Evolutionary conservation across 495 filamentous ascomycete species (phyloP).

Genomic region (Poronia punctata): DNA sequence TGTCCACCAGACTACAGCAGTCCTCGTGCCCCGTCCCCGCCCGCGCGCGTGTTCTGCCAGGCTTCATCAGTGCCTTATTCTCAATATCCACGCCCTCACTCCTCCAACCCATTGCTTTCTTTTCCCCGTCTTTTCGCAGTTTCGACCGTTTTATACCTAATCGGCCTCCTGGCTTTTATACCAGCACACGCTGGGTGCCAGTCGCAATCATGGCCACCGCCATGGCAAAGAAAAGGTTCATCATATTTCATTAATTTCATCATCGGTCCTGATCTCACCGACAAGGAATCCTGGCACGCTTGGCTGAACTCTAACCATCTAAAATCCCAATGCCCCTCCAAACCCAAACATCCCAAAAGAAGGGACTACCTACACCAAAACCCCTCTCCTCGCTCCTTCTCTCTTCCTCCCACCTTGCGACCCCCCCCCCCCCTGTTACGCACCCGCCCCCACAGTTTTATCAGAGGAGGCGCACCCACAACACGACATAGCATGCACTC

Average conservation of each 20-base stretch:
- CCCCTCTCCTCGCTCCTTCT: too few species aligned
- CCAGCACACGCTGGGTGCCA: slow-evolving; percentile 14
- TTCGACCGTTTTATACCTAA: slow-evolving; percentile 18
- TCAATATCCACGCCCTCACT: slow-evolving; percentile 2
- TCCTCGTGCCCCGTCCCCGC: too few species aligned
- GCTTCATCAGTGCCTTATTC: too few species aligned
- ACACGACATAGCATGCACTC: too few species aligned
- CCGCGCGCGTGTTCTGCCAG: too few species aligned
- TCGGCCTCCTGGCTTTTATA: slow-evolving; percentile 4
- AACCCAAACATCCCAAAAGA: too few species aligned
- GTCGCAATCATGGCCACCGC: slow-evolving; percentile 15
- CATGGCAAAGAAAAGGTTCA: slow-evolving; percentile 25
- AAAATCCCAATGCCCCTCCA: slow-evolving; percentile 14
- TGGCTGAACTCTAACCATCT: too few species aligned
- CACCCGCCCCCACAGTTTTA: slow-evolving; percentile 8
- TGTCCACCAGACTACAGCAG: too few species aligned
- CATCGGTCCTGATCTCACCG: too few species aligned
- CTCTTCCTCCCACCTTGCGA: not conserved
- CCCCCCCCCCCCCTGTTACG: slow-evolving; percentile 7
- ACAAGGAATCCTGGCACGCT: too few species aligned
- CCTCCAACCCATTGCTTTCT: slow-evolving; percentile 3
- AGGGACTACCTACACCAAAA: too few species aligned
- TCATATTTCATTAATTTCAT: slow-evolving; percentile 1
- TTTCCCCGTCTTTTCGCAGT: not conserved
- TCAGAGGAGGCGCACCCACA: not conserved